Evolutionary conservation across 2,329 filamentous ascomycete genomes (phyloP), one percentile per base, ranked within the genome.

Genomic region (Paramyrothecium sp.): DNA sequence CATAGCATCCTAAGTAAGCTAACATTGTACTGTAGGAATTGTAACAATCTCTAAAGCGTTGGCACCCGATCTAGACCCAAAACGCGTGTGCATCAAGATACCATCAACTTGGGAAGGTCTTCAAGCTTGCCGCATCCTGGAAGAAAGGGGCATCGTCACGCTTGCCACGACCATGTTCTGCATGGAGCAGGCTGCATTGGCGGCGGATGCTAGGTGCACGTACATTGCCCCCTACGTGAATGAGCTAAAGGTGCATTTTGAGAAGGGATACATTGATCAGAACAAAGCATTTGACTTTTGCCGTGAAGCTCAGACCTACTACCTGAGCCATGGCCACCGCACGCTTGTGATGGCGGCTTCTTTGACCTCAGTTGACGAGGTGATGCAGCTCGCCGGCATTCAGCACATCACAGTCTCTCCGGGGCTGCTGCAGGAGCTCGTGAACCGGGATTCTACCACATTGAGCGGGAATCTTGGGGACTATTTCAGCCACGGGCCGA

Each of bases 201-300:
- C 86, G 0, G 81, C 77, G 1, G 80, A 85, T 53, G 81, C 78
- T 0, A 76, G 78, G 3, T 88, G 85, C 62, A 79, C 79, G 1
- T 89, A 88, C 63, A 83, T 89, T 48, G 84, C 86, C 0, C 86
- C 87, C 0, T 89, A 88, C 60, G 82, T 89, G 30, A 88, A 89
- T 64, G 85, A 88, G 61, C 72, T 89, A 46, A 82, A 81, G 60
- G 86, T 87, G 5, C 85, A 88, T 63, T 84, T 87, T 56, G 81
- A 84, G 64, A 72, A 13, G 73, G 69, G 78, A 34, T 83, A 79
- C 59, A 66, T 75, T 4, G 81, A 84, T 56, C 65, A 74, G 33
- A 69, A 79, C 61, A 81, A 79, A 61, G 78, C 78, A 16, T 76
- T 87, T 41, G 69, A 73, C 48, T 76, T 86, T 56, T 81, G 78